Evolutionary conservation across 73 alveolate species (phyloP), one percentile per base, ranked within the genome.

Genomic region (Breviolum minutum): DNA sequence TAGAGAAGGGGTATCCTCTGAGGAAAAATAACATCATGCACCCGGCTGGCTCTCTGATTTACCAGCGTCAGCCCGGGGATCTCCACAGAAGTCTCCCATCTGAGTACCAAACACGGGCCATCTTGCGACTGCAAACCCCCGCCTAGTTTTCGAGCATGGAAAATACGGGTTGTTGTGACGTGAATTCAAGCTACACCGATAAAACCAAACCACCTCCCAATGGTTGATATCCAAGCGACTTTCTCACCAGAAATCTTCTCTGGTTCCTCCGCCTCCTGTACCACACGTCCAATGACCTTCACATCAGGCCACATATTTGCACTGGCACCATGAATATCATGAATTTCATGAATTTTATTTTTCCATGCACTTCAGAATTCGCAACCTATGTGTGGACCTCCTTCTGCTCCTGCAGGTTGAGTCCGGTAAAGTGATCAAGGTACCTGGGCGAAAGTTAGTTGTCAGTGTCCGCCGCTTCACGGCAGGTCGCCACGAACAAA

Each of bases 101-200:
- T 80, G 13, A 84, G 95, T 20, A 8, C 63, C 85, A 62, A 20
- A 76, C 95, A 7, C 95, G 95, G 30, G 95, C 95, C 85, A 88
- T 85, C 85, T 88, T 88, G 60, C 95, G 95, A 27, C 63, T 88
- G 70, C 95, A 88, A 66, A 88, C 95, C 22, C 95, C 95, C 17
- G 85, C 95, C 95, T 88, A 27, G 12, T 0, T 19, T 48, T 48
- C n/a, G 29, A 14, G 29, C 84, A 80, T 30, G 68, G 26, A 19
- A 24, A 16, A 69, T 2, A 16, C 79, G 26, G 5, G 79, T 24
- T 2, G 27, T 0, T 19, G 27, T 24, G 27, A 19, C 79, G 64
- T 40, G 54, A 40, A 3, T 40, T 40, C 54, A 40, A 40, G 54
- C 54, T 40, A 40, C 54, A 40, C 54, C 54, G 54, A 40, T n/a